Evolutionary conservation across 371 early-diverging fungal species (phyloP).

Genomic region (Chytridium lagenaria): DNA sequence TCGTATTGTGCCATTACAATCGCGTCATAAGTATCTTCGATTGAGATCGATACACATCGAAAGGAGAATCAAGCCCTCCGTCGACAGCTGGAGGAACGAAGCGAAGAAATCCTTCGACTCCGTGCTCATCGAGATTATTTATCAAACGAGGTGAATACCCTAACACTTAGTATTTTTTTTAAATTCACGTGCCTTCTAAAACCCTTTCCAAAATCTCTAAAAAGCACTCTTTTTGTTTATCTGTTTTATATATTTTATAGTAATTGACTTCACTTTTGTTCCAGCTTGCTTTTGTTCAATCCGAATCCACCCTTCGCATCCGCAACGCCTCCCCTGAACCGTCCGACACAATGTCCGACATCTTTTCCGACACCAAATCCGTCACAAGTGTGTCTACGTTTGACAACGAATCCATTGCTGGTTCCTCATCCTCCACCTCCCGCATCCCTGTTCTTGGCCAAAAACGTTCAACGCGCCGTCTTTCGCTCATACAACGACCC

Average conservation of each 20-base stretch:
- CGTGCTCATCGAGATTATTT: constrained; percentile 25
- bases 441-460: neutral
- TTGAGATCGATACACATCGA: neutral
- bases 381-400: constrained; percentile 12
- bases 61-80: constrained; percentile 17
- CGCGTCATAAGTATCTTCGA: neutral
- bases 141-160: constrained; percentile 17
- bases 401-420: neutral
- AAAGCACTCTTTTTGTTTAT: too few species aligned
- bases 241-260: too few species aligned
- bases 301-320: constrained; percentile 10
- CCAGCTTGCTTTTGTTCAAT: constrained; percentile 26
- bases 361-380: constrained; percentile 24
- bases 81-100: constrained; percentile 3
- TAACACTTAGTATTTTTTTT: neutral
- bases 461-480: neutral
- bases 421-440: neutral
- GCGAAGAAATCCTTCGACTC: constrained; percentile 22
- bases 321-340: neutral
- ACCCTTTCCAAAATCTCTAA: too few species aligned
- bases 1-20: too few species aligned
- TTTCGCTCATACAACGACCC: neutral
- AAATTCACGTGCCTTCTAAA: too few species aligned
- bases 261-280: too few species aligned
- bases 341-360: constrained; percentile 5